Base-by-base conservation (phyloP, 805 yeast species). In the Wickerhamiella slavikovae region DNA sequence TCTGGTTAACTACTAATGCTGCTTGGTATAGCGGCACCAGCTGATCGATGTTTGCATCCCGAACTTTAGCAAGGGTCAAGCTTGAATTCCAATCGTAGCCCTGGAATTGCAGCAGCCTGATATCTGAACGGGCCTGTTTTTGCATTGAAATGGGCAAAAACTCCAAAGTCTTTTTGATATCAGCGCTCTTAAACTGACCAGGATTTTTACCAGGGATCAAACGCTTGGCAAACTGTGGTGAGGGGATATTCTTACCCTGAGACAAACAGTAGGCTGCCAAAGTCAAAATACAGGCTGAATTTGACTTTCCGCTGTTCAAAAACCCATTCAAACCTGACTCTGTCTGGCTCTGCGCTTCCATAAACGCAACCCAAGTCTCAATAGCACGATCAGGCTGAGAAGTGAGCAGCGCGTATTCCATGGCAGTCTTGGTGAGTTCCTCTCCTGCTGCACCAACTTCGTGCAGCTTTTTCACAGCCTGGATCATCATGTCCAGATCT, bases 311-410 rank as follows among this genome's bases (percentile, higher is more conserved):
- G n/a, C n/a, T n/a, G n/a, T n/a, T n/a, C n/a, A n/a, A n/a, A n/a
- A n/a, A n/a, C n/a, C n/a, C n/a, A n/a, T n/a, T n/a, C n/a, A n/a
- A n/a, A n/a, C n/a, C n/a, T n/a, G n/a, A n/a, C 21, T 37, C 41
- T 2, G 34, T 35, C 14, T 28, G 22, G 5, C 40, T 33, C 13
- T 45, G 35, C 3, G 38, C 32, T 34, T 49, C 54, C n/a, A 47
- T 38, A 24, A 45, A 40, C 14, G 40, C 40, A 17, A 49, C 48
- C 55, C 55, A 49, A n/a, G 41, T 33, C 25, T 49, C 50, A 8
- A 49, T 30, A 11, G 45, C 54, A 22, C 30, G 25, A 11, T 40
- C 41, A 6, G 43, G 38, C 21, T 30, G 17, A 15, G 44, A 47
- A 2, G 31, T 28, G 18, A 36, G 29, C 8, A 49, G 27, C 15